Base-by-base conservation (phyloP, 139 green algal species). In the Chlorella ohadii region DNA sequence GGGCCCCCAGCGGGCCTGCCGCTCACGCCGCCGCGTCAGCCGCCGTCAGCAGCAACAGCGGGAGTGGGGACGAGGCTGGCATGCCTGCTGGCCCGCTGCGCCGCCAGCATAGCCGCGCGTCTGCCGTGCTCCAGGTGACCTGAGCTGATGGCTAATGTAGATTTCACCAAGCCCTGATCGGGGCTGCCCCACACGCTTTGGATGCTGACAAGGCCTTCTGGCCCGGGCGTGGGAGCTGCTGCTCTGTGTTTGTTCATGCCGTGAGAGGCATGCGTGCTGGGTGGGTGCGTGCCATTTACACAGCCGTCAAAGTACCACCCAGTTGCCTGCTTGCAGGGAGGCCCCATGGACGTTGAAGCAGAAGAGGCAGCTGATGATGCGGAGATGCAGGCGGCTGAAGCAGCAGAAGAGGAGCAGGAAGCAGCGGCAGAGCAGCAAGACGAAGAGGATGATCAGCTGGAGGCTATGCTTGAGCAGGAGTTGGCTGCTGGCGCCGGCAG, bases 81-180 rank as follows among this genome's bases (percentile, higher is more conserved):
- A 39, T 23, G 0, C 28, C 38, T 12, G 56, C 76, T 3, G 57
- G 17, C 17, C 31, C 76, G 36, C 9, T 59, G 76, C 68, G 7
- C 36, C 34, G 20, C 33, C 68, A 75, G 34, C 51, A 20, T 28
- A 82, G 76, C 59, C 76, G 76, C 19, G 57, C 76, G 9, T 82
- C 59, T 47, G 76, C 76, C 5, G 76, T 55, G 20, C 34, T 65
- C 41, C 72, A 78, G 76, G 76, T 82, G 76, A 82, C 31, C 65
- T 12, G 7, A 51, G 6, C 44, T n/a, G 44, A 51, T 51, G 44
- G n/a, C n/a, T n/a, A n/a, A n/a, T n/a, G n/a, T n/a, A n/a, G n/a
- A n/a, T n/a, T n/a, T n/a, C n/a, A n/a, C n/a, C n/a, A n/a, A n/a
- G n/a, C n/a, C n/a, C n/a, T n/a, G n/a, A n/a, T n/a, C n/a, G n/a